Conservation (phyloP, 192 early-diverging fungal species). For the Jimgerdemannia flammicorona region DNA sequence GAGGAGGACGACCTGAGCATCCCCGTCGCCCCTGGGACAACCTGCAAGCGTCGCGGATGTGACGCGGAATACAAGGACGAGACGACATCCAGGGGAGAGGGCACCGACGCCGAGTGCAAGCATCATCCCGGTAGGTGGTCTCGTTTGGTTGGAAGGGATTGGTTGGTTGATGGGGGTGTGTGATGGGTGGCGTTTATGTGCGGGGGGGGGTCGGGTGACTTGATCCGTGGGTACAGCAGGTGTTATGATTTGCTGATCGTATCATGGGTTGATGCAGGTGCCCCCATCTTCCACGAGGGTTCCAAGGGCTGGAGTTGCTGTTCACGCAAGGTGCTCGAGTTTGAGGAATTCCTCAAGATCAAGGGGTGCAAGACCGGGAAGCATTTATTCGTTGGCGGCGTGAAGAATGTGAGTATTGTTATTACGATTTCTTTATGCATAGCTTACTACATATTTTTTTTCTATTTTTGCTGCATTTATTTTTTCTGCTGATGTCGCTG, state of each 20-base stretch:
- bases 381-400: conserved; percentile 83
- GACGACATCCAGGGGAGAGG: conserved; percentile 45
- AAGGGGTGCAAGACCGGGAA: conserved; percentile 85
- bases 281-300: conserved; percentile 95
- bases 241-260: background rate
- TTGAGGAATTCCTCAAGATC: conserved; percentile 98
- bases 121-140: conserved; percentile 67
- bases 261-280: conserved; percentile 22
- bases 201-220: background rate
- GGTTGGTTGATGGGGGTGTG: background rate
- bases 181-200: background rate
- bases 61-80: conserved; percentile 59
- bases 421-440: background rate
- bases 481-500: background rate
- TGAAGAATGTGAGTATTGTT: conserved; percentile 14
- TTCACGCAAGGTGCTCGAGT: conserved; percentile 90
- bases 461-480: background rate
- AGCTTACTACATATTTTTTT: background rate
- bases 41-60: conserved; percentile 86
- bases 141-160: background rate
- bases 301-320: conserved; percentile 98
- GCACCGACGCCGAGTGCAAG: conserved; percentile 55
- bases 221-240: background rate
- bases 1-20: conserved; percentile 77
- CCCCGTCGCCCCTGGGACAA: conserved; percentile 63